A percentile compares a stretch with the other conserved stretches of the same genome.
Conservation (phyloP, 192 early-diverging fungal genomes). For the Coemansia sp. region DNA sequence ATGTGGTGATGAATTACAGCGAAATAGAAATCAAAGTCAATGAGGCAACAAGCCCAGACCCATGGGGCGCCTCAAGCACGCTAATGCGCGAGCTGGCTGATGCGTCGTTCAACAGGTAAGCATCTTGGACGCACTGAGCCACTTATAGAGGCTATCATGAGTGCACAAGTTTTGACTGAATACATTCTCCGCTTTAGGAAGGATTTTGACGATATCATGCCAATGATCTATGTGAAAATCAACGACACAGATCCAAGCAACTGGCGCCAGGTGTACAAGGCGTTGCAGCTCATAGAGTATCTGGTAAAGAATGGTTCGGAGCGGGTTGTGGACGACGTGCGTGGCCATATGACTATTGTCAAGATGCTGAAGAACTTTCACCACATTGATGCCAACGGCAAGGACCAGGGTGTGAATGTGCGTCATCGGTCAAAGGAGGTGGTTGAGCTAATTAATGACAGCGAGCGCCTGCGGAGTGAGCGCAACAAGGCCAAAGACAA, state of each 20-base stretch:
- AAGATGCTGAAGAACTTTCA: conserved; percentile 86
- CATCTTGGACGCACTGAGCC: neutral
- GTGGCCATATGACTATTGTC: conserved; percentile 81
- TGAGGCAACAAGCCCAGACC: conserved; percentile 90
- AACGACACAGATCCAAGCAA: conserved; percentile 77
- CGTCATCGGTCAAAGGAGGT: conserved; percentile 84
- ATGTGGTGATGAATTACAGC: conserved; percentile 88
- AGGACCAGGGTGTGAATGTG: conserved; percentile 98
- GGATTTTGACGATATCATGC: conserved; percentile 95
- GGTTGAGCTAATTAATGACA: conserved; percentile 74
- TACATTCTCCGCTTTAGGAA: conserved; percentile 54
- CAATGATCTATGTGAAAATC: conserved; percentile 83
- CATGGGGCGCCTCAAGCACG: conserved; percentile 93
- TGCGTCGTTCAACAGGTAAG: conserved; percentile 66
- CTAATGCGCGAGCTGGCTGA: conserved; percentile 93
- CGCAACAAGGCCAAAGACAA: conserved; percentile 87
- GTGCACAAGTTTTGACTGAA: neutral
- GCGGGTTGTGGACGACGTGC: conserved; percentile 84
- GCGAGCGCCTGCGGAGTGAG: conserved; percentile 77
- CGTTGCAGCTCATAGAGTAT: conserved; percentile 90
- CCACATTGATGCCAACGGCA: conserved; percentile 87
- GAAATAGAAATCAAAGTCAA: conserved; percentile 91
- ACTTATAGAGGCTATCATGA: neutral
- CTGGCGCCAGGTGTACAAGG: conserved; percentile 98
- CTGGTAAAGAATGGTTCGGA: conserved; percentile 93